Conservation (phyloP, 2,329 filamentous ascomycete genomes). For the Aaosphaeria arxii region DNA sequence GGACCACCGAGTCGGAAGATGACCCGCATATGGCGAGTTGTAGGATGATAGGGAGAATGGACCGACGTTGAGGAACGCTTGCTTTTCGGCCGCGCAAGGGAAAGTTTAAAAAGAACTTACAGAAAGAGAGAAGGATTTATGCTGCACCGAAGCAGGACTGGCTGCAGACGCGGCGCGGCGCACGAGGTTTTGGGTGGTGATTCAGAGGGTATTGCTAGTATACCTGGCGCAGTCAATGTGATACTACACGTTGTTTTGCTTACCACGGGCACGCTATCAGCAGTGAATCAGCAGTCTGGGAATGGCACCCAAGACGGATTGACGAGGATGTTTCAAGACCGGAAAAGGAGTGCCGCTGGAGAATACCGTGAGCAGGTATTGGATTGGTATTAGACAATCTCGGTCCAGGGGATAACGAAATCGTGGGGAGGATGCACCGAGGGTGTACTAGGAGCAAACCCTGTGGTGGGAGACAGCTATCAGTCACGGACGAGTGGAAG, state of each 20-base stretch:
- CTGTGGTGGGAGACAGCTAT: slow-evolving; percentile 20
- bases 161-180: background rate
- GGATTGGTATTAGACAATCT: slow-evolving; percentile 17
- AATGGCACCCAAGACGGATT: slow-evolving; percentile 6
- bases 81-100: background rate
- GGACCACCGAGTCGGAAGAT: slow-evolving; percentile 31
- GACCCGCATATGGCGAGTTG: slow-evolving; percentile 23
- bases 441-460: slow-evolving; percentile 23
- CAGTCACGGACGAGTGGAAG: slow-evolving; percentile 39
- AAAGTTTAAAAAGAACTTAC: slow-evolving; percentile 27
- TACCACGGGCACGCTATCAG: slow-evolving; percentile 15
- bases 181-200: background rate
- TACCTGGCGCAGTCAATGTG: slow-evolving; percentile 24
- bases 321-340: slow-evolving; percentile 17
- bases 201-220: background rate
- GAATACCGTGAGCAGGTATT: slow-evolving; percentile 5
- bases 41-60: slow-evolving; percentile 25
- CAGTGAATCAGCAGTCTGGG: slow-evolving; percentile 4
- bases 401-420: slow-evolving; percentile 35
- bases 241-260: slow-evolving; percentile 13
- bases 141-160: no score
- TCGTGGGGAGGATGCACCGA: slow-evolving; percentile 20
- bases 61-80: slow-evolving; percentile 7
- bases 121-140: slow-evolving; percentile 10
- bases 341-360: slow-evolving; percentile 26